Conservation (phyloP, 805 yeast genomes). For the Kodamaea leandrae region DNA sequence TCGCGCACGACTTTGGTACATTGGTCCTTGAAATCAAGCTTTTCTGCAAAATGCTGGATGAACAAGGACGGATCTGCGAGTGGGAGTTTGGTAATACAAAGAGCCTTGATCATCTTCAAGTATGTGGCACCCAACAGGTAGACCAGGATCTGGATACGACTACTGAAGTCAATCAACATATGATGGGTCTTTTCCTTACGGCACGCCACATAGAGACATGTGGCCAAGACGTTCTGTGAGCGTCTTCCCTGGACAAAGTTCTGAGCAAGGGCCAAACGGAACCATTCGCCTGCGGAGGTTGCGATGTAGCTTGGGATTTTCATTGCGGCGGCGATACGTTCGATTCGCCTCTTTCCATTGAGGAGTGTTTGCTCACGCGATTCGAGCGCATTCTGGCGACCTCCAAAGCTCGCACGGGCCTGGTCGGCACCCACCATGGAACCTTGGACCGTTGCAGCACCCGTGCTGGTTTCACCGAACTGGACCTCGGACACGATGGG, state of each 20-base stretch:
- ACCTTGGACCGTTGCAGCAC: slow-evolving; percentile 96
- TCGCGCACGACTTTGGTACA: slow-evolving; percentile 77
- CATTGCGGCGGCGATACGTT: slow-evolving; percentile 75
- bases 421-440: slow-evolving; percentile 89
- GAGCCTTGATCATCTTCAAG: slow-evolving; percentile 82
- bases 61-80: slow-evolving; percentile 92
- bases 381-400: slow-evolving; percentile 73
- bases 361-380: slow-evolving; percentile 85
- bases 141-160: slow-evolving; percentile 85
- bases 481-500: slow-evolving; percentile 95
- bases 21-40: slow-evolving; percentile 74
- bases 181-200: slow-evolving; percentile 88
- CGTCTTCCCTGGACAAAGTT: slow-evolving; percentile 97
- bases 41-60: slow-evolving; percentile 90
- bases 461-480: slow-evolving; percentile 86
- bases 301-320: slow-evolving; percentile 79
- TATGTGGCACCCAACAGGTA: slow-evolving; percentile 96
- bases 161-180: slow-evolving; percentile 93
- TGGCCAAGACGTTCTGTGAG: slow-evolving; percentile 92
- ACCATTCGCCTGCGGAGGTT: slow-evolving; percentile 88
- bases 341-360: slow-evolving; percentile 77
- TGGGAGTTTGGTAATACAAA: slow-evolving; percentile 76
- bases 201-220: slow-evolving; percentile 93
- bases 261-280: slow-evolving; percentile 75
- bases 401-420: slow-evolving; percentile 62